Evolutionary conservation across 2,329 filamentous ascomycete species (phyloP).

Genomic region (Neoscytalidium dimidiatum): DNA sequence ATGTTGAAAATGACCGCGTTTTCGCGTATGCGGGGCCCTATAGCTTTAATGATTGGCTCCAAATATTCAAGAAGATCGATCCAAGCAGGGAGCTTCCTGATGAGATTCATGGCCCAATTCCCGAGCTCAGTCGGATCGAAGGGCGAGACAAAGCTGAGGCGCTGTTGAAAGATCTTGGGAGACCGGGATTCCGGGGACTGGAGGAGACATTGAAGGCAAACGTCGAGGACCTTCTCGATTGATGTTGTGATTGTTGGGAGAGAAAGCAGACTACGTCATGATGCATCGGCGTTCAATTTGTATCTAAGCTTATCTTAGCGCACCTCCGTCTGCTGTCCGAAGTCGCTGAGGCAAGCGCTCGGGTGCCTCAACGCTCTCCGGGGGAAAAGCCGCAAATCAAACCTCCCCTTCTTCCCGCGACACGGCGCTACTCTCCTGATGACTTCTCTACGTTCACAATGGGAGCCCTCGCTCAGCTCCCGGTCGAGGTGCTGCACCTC

Average conservation of each 20-base stretch:
- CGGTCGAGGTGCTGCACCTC: neutral
- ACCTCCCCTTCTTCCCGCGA: neutral
- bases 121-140: neutral
- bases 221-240: neutral
- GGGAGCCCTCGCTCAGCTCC: neutral
- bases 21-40: slow-evolving; percentile 22
- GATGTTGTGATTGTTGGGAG: neutral
- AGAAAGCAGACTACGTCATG: neutral
- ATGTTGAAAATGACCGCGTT: slow-evolving; percentile 21
- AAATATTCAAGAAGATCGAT: neutral
- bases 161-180: slow-evolving; percentile 1
- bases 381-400: neutral
- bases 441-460: neutral
- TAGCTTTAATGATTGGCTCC: slow-evolving; percentile 21
- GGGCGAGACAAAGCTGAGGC: neutral
- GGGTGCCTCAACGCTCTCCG: neutral
- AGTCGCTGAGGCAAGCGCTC: neutral
- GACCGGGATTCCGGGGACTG: neutral
- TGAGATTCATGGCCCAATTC: neutral
- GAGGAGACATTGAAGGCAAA: slow-evolving; percentile 12
- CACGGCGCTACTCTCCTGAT: neutral
- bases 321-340: neutral
- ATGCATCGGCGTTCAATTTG: neutral
- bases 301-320: slow-evolving; percentile 13
- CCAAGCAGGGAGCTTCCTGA: neutral